These are phyloP conservation scores for Fraxinus quadrangulata DNA, from an alignment of 257 asterid genomes.

Conservation along the genomic window DNA sequence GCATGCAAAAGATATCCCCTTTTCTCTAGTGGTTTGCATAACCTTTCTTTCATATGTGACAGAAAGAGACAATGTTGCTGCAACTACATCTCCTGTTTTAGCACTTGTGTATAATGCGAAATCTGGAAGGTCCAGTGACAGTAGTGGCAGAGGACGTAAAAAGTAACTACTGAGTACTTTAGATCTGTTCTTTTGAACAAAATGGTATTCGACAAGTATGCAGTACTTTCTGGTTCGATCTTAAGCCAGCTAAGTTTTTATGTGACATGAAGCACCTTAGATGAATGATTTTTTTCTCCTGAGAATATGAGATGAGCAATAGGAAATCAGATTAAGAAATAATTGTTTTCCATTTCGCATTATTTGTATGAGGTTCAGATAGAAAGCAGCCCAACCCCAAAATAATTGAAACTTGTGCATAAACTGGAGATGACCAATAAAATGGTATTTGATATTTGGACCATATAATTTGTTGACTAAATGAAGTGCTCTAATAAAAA, in stretches of 20 bases:
- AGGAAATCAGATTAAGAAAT: too few relatives aligned
- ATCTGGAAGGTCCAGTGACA: slow-evolving; percentile 75
- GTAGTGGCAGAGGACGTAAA: slow-evolving; percentile 87
- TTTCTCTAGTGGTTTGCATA: slow-evolving; percentile 1
- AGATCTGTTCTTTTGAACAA: not conserved
- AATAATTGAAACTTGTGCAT: too few relatives aligned
- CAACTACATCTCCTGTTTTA: slow-evolving; percentile 53
- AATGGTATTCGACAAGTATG: not conserved
- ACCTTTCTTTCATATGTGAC: slow-evolving; percentile 31
- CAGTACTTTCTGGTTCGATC: not conserved
- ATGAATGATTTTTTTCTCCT: too few relatives aligned
- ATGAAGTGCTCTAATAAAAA: too few relatives aligned
- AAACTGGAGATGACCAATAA: too few relatives aligned
- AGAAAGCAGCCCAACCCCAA: too few relatives aligned
- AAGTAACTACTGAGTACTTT: slow-evolving; percentile 48
- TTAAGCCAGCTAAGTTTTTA: not conserved
- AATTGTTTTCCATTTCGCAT: too few relatives aligned
- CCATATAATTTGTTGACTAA: too few relatives aligned
- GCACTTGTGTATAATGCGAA: slow-evolving; percentile 56
- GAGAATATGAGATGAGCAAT: too few relatives aligned
- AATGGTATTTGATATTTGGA: too few relatives aligned
- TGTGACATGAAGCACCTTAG: too few relatives aligned
- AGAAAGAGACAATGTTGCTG: slow-evolving; percentile 65
- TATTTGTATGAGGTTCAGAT: too few relatives aligned
- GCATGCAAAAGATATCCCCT: not conserved